Evolutionary conservation across 2,329 filamentous ascomycete genomes (phyloP), one percentile per base, ranked within the genome.

Genomic region (Aspergillus ochraceus): DNA sequence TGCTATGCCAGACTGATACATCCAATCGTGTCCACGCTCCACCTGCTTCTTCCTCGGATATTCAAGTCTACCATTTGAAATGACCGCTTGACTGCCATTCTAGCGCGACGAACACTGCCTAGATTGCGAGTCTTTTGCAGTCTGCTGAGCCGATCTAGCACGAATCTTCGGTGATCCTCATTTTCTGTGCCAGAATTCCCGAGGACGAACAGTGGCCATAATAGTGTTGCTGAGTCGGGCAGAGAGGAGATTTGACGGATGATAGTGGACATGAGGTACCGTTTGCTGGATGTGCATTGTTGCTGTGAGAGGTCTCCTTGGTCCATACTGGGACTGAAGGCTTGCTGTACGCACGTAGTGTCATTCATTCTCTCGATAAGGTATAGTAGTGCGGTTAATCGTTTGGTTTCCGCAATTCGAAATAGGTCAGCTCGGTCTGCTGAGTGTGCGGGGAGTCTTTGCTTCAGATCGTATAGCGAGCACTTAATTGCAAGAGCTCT

Each of bases 361-460:
- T 9, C 12, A 52, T 14, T 11, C 6, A 30, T 9, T 22, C 64
- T 60, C 26, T 69, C 64, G 8, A 54, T 60, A 2, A 73, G 64
- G 60, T 74, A 74, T 9, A 74, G 60, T 6, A 74, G 55, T 5
- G 71, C 68, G 3, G 70, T 64, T 2, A 71, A 60, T 8, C 70
- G 63, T 58, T 74, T 74, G 8, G 64, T 66, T 29, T 73, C 66
- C 4, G 69, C 72, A 20, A 72, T 69, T 9, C 53, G 62, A 29
- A 65, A 52, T 14, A 72, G 64, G 17, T 67, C 65, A 9, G 60
- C 47, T 42, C 63, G 57, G 14, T 64, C 54, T 5, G 47, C 24
- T 3, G 68, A 68, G 22, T 65, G 59, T 9, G 47, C 22, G 17
- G 66, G 66, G 2, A 67, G 56, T 5, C 19, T 65, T 54, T 71